Evolutionary conservation across 345 rosid genomes (phyloP).

Genomic region (Dipteronia dyeriana): DNA sequence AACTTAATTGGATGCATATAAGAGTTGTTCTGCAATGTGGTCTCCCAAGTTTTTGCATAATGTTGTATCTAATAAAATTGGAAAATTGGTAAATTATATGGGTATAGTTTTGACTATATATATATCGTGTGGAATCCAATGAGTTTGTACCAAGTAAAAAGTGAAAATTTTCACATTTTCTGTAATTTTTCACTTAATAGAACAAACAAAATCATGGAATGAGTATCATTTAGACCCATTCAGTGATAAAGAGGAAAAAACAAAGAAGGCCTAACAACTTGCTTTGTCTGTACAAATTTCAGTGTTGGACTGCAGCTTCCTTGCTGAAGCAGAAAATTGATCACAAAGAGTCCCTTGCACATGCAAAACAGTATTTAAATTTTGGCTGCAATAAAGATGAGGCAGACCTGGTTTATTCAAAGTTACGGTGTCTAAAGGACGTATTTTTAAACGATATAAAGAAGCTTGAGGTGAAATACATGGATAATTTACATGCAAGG

Average conservation of each 20-base stretch:
- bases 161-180: background rate
- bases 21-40: background rate
- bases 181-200: background rate
- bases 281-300: conserved; percentile 26
- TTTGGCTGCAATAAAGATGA: conserved; percentile 67
- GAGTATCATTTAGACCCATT: background rate
- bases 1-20: background rate
- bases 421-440: conserved; percentile 60
- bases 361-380: conserved; percentile 61
- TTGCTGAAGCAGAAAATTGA: conserved; percentile 61
- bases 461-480: conserved; percentile 27
- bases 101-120: background rate
- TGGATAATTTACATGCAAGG: conserved; percentile 31
- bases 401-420: conserved; percentile 56
- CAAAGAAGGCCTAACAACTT: background rate
- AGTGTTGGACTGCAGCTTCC: conserved; percentile 91
- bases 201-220: background rate
- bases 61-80: background rate
- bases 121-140: background rate
- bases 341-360: conserved; percentile 64
- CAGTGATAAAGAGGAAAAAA: background rate
- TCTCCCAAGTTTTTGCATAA: background rate
- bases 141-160: background rate
- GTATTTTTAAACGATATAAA: conserved; percentile 43
- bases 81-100: background rate